Evolutionary conservation across 805 yeast genomes (phyloP).

Genomic region (Candida parachauliodes): DNA sequence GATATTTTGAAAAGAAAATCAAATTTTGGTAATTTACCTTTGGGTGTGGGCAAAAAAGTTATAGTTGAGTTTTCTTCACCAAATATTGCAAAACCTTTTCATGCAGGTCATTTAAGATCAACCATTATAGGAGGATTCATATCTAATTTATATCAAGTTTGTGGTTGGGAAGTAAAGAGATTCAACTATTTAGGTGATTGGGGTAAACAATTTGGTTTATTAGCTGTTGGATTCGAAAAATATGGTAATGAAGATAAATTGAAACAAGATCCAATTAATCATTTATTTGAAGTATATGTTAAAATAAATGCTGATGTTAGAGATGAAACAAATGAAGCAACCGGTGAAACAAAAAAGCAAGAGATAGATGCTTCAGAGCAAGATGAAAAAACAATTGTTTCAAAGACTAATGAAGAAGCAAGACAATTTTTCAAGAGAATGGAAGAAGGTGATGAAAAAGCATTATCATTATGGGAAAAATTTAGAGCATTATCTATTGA

Average conservation of each 20-base stretch:
- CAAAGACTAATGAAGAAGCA: slow-evolving; percentile 72
- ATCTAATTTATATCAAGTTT: slow-evolving; percentile 80
- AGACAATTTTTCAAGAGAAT: slow-evolving; percentile 81
- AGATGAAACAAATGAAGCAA: slow-evolving; percentile 51
- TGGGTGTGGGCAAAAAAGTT: slow-evolving; percentile 69
- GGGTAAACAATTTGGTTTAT: slow-evolving; percentile 98
- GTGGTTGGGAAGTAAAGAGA: slow-evolving; percentile 91
- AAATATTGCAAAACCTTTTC: slow-evolving; percentile 98
- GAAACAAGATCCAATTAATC: slow-evolving; percentile 81
- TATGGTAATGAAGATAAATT: slow-evolving; percentile 80
- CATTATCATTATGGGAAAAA: slow-evolving; percentile 74
- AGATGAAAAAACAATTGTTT: slow-evolving; percentile 9
- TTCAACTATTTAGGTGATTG: slow-evolving; percentile 97
- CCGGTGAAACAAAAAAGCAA: slow-evolving; percentile 12
- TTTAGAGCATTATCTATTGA: slow-evolving; percentile 90
- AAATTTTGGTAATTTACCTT: slow-evolving; percentile 69
- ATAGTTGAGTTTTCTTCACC: slow-evolving; percentile 94
- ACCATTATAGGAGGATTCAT: slow-evolving; percentile 97
- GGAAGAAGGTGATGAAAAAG: slow-evolving; percentile 90
- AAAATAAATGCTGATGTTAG: slow-evolving; percentile 73
- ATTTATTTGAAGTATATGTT: slow-evolving; percentile 92
- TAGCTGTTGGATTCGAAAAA: slow-evolving; percentile 87
- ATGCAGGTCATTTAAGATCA: slow-evolving; percentile 97
- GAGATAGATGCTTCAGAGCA: slow-evolving; percentile 7
- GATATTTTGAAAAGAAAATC: slow-evolving; percentile 60